Evolutionary conservation across 352 stramenopile genomes (phyloP).

Genomic region (Phytophthora sansomeana): DNA sequence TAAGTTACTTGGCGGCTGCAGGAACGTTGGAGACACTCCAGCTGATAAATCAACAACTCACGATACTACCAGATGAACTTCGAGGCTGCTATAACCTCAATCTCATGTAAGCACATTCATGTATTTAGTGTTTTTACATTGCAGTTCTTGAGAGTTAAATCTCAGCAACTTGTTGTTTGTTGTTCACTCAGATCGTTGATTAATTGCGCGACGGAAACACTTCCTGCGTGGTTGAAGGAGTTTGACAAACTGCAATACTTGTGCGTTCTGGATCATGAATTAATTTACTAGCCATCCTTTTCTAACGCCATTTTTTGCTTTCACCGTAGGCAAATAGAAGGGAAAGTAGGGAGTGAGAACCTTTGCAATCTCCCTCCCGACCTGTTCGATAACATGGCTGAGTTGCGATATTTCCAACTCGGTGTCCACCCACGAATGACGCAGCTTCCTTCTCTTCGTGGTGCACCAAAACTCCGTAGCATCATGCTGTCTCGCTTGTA

Average conservation of each 20-base stretch:
- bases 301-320: neutral
- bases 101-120: slow-evolving; percentile 38
- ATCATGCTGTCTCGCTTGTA: slow-evolving; percentile 37
- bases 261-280: slow-evolving; percentile 23
- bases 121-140: neutral
- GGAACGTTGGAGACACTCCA: slow-evolving; percentile 39
- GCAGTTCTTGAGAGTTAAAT: no score
- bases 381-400: slow-evolving; percentile 43
- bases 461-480: slow-evolving; percentile 37
- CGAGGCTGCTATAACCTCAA: slow-evolving; percentile 34
- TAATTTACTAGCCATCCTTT: neutral
- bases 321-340: slow-evolving; percentile 51
- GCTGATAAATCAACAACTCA: slow-evolving; percentile 39
- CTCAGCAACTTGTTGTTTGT: neutral
- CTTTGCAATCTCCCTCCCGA: slow-evolving; percentile 23
- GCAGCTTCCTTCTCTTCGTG: slow-evolving; percentile 36
- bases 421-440: slow-evolving; percentile 37
- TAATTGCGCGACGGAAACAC: slow-evolving; percentile 35
- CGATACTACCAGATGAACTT: slow-evolving; percentile 33
- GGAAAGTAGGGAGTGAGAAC: slow-evolving; percentile 34
- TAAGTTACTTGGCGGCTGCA: slow-evolving; percentile 18
- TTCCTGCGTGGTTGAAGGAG: slow-evolving; percentile 39
- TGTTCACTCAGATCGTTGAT: slow-evolving; percentile 31
- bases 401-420: slow-evolving; percentile 48
- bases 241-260: slow-evolving; percentile 51